Conservation (phyloP, 257 asterid species). For the Ilex aquifolium region DNA sequence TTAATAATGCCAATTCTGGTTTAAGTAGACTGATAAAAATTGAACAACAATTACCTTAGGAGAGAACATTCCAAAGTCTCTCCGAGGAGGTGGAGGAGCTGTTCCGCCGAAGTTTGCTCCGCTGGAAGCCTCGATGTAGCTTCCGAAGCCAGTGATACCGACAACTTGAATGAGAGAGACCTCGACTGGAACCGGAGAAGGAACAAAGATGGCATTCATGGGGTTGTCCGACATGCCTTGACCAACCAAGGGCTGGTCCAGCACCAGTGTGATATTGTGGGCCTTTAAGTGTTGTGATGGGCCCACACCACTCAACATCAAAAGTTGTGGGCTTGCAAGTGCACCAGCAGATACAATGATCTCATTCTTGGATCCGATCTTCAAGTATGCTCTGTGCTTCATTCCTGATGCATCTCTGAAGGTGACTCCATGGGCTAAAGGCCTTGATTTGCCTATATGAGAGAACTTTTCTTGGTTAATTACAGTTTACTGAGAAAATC, state of each 20-base stretch:
- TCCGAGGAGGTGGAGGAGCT: neutral
- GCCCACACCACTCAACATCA: slow-evolving; percentile 84
- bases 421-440: slow-evolving; percentile 59
- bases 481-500: too few species aligned
- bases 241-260: slow-evolving; percentile 75
- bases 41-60: neutral
- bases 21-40: neutral
- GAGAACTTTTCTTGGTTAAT: neutral
- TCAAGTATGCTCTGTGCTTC: slow-evolving; percentile 58
- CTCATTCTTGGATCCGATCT: slow-evolving; percentile 47
- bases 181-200: slow-evolving; percentile 79
- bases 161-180: slow-evolving; percentile 82
- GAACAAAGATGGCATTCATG: slow-evolving; percentile 76
- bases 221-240: slow-evolving; percentile 92
- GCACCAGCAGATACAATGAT: slow-evolving; percentile 73
- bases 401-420: slow-evolving; percentile 59
- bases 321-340: slow-evolving; percentile 83
- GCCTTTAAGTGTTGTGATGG: slow-evolving; percentile 49
- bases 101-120: too few species aligned
- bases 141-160: slow-evolving; percentile 56
- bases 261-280: slow-evolving; percentile 42
- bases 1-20: too few species aligned
- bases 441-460: slow-evolving; percentile 31
- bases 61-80: too few species aligned
- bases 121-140: slow-evolving; percentile 4